These are phyloP conservation scores for Fallopia convolvulus DNA, from an alignment of 148 eudicot species.

Conservation along the genomic window DNA sequence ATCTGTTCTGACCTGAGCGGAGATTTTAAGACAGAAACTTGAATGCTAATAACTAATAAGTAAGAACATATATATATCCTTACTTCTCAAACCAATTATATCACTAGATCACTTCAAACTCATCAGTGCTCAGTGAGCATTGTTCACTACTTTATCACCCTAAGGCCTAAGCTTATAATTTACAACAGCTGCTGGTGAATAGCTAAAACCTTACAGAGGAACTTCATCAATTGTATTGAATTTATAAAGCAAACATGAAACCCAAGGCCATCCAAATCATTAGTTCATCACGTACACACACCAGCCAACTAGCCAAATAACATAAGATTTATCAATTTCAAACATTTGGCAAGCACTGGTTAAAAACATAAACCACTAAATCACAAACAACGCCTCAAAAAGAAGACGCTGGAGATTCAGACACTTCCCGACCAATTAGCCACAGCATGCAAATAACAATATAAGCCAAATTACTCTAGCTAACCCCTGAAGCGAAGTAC, in stretches of 20 bases:
- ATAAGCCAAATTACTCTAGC: not conserved
- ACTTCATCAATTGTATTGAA: not conserved
- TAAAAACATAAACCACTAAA: not conserved
- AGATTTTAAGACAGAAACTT: not conserved
- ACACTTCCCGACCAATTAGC: not conserved
- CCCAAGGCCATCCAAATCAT: not conserved
- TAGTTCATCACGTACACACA: not conserved
- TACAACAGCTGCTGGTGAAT: not conserved
- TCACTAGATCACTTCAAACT: not conserved
- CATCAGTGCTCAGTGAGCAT: not conserved
- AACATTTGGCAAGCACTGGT: not conserved
- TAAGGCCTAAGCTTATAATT: not conserved
- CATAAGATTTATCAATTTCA: not conserved
- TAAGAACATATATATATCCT: not conserved
- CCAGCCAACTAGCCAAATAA: not conserved
- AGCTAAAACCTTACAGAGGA: not conserved
- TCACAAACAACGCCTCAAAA: not conserved
- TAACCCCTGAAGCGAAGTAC: not conserved
- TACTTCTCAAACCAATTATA: not conserved
- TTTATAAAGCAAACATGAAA: not conserved
- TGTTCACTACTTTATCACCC: not conserved
- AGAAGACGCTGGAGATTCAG: not conserved
- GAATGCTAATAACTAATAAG: not conserved
- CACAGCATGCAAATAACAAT: not conserved
- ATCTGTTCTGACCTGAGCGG: not conserved